Base-by-base conservation (phyloP, 305 asterid genomes). In the Andrographis paniculata region DNA sequence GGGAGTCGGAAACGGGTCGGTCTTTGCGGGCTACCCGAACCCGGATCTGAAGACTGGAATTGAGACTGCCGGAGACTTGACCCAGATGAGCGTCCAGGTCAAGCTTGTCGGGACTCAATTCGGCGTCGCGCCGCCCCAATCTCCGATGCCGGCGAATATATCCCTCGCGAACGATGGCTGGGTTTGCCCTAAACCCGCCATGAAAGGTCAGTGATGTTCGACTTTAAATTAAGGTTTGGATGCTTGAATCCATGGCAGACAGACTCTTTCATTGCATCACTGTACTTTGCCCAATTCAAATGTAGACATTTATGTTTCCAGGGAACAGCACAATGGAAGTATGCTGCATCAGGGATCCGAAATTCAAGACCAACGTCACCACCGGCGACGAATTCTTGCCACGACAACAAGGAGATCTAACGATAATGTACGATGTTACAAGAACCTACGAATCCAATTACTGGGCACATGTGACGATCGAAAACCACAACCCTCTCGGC, bases 21-120 rank as follows among this genome's bases (percentile, higher is more conserved):
- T 67, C 1, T 87, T 91, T 23, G 77, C 94, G 1, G 99, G 99
- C 1, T 83, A 58, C 20, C 96, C 96, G 37, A 74, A 53, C 37
- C 67, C 95, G 58, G 99, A 91, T 87, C 87, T 91, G 47, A 77
- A 68, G 30, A 87, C 95, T 53, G 96, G 87, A 19, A 45, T 91
- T 17, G 84, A 80, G 70, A 91, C 99, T 4, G 96, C 99, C 0
- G 96, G 96, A 0, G 96, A 87, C 65, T 42, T 58, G 73, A 78
- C 83, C 48, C 95, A 78, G 84, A 91, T 80, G 84, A 70, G 81
- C 48, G 80, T 55, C 14, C 70, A 16, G 48, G 78, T 91, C 17
- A 59, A 48, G 11, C 39, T 91, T 48, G 71, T 81, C 16, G 99
- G 99, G 5, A 83, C 99, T 15, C 93, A 87, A 66, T 87, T 87